These are phyloP conservation scores for Aspergillus persii DNA, from an alignment of 2,329 filamentous ascomycete genomes.

Conservation along the genomic window DNA sequence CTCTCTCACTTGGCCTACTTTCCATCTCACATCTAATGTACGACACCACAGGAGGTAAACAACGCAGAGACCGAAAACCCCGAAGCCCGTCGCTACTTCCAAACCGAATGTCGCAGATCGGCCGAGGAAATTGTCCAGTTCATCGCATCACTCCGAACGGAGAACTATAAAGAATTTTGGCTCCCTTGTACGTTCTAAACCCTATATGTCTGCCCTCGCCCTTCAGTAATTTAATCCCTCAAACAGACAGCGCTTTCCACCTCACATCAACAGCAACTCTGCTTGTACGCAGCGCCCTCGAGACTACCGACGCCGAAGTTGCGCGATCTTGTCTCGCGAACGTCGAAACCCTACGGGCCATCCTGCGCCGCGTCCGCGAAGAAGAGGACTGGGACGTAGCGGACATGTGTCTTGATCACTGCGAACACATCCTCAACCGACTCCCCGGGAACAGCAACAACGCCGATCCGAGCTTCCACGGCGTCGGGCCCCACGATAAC, in stretches of 20 bases:
- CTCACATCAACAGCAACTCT: conserved; percentile 55
- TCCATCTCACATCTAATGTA: not conserved
- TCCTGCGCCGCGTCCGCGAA: conserved; percentile 48
- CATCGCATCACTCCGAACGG: conserved; percentile 45
- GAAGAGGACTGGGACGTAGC: conserved; percentile 57
- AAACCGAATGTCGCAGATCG: conserved; percentile 44
- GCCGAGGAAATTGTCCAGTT: conserved; percentile 51
- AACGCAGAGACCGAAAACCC: conserved; percentile 43
- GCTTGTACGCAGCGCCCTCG: conserved; percentile 51
- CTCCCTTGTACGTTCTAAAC: conserved; percentile 39
- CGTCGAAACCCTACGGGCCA: conserved; percentile 48
- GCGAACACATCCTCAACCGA: conserved; percentile 44
- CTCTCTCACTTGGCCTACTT: not conserved
- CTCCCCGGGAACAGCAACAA: conserved; percentile 31
- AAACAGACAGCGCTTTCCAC: conserved; percentile 49
- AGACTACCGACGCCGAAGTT: conserved; percentile 48
- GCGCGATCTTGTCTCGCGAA: conserved; percentile 47
- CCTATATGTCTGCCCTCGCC: not conserved
- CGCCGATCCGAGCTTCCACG: conserved; percentile 8
- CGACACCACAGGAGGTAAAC: conserved; percentile 39
- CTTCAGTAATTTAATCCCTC: conserved; percentile 10
- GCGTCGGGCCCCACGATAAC: conserved; percentile 23
- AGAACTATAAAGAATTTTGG: conserved; percentile 55
- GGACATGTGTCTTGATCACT: conserved; percentile 53
- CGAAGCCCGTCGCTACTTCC: conserved; percentile 50